phyloP scores from a whole-genome alignment of 2,329 filamentous ascomycete genomes.

The Colletotrichum incanum region DNA sequence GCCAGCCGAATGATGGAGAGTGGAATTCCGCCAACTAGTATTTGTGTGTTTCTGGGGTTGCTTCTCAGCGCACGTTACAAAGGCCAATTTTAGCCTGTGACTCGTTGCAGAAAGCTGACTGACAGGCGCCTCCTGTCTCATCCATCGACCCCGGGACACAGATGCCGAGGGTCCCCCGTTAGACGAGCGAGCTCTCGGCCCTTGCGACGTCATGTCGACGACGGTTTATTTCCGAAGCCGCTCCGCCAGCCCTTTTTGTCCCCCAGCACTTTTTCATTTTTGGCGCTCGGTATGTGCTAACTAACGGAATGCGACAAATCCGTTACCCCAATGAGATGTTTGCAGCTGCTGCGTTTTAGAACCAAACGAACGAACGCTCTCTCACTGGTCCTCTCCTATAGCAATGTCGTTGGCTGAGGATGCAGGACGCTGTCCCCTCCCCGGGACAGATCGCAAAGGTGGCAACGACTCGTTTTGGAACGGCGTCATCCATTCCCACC shows the following conservation, averaged over 20 bases:
- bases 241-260: neutral
- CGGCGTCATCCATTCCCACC: conserved; percentile 18
- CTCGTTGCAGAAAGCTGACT: neutral
- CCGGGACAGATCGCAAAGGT: neutral
- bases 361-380: neutral
- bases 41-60: neutral
- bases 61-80: neutral
- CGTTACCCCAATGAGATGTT: neutral
- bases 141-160: neutral
- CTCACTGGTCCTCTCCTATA: neutral
- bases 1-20: neutral
- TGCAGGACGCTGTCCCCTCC: neutral
- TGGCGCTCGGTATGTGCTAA: neutral
- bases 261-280: neutral
- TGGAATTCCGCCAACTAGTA: conserved; percentile 9
- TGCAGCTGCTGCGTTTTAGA: neutral
- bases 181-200: conserved; percentile 2
- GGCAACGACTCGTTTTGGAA: neutral
- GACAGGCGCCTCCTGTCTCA: conserved; percentile 2
- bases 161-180: conserved; percentile 33
- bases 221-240: conserved; percentile 19
- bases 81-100: neutral
- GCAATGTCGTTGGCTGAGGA: neutral
- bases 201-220: conserved; percentile 25
- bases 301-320: neutral